Evolutionary conservation across 108 stramenopile species (phyloP), one percentile per base, ranked within the genome.

Genomic region (Nitzschia sp.): DNA sequence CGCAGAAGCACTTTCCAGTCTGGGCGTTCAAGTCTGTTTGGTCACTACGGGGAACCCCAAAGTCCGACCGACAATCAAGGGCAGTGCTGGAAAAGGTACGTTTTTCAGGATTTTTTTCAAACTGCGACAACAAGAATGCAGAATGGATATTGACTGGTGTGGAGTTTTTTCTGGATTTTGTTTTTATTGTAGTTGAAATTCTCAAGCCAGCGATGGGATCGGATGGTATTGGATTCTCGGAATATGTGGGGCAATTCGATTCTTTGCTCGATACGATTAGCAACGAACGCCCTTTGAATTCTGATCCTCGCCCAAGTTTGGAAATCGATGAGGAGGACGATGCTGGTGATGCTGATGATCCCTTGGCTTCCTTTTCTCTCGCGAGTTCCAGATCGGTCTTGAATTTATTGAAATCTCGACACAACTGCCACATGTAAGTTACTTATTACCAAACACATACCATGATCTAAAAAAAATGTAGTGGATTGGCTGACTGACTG

Each of bases 201-300:
- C 58, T 85, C 59, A 45, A 61, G 48, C 92, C 88, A 1, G 73
- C 77, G 19, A 73, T 86, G 0, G 77, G 77, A 57, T 63, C 71
- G 23, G 58, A 77, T 2, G 85, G 86, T 33, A 31, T 85, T 41
- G 89, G 89, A 50, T 93, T 93, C 68, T 53, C 84, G 21, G 58
- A 57, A 8, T 53, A 69, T 29, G 35, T 93, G 32, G 89, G 86
- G 34, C 58, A 83, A 29, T 93, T 93, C 66, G 89, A 93, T 73
- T 73, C 83, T 4, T 56, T 93, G 44, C 66, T 93, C 31, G 92
- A 93, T 81, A 93, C 89, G 2, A 50, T 89, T 26, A 61, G 69
- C 35, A 85, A 88, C 54, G 89, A 91, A 78, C 59, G 56, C 22
- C 45, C 36, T 26, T 34, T 38, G 57, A 50, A 58, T 50, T 41